These are phyloP conservation scores for Candida pini DNA, from an alignment of 805 yeast species.

Conservation along the genomic window DNA sequence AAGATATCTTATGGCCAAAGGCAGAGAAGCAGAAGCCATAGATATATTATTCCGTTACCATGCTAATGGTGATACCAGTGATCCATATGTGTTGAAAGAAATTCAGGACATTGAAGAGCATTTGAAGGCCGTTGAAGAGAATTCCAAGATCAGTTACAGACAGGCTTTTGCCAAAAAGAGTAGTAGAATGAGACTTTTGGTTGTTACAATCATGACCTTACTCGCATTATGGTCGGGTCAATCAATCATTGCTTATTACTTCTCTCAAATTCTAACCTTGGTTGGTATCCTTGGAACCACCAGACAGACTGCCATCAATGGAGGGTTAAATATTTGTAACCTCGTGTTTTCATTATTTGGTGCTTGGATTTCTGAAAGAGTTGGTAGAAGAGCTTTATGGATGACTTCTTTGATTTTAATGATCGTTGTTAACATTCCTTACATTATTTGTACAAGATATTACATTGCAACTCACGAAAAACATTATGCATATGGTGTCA, in stretches of 20 bases:
- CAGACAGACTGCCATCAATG: constrained; percentile 45
- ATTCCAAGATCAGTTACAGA: too few species aligned
- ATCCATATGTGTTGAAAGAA: background rate
- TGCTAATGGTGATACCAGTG: constrained; percentile 26
- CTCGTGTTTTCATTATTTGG: constrained; percentile 30
- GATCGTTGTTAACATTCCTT: constrained; percentile 33
- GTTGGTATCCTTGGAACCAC: constrained; percentile 47
- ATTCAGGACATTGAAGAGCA: constrained; percentile 26
- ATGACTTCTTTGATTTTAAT: constrained; percentile 31
- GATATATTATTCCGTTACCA: constrained; percentile 29
- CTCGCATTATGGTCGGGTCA: constrained; percentile 39
- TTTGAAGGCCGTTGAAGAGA: constrained; percentile 27
- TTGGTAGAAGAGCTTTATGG: constrained; percentile 34
- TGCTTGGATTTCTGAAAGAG: constrained; percentile 22
- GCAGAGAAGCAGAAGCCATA: constrained; percentile 30
- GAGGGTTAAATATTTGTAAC: constrained; percentile 44
- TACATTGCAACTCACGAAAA: constrained; percentile 36
- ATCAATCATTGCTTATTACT: constrained; percentile 40
- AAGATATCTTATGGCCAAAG: constrained; percentile 29
- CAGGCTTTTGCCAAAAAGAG: constrained; percentile 28
- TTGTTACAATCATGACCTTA: constrained; percentile 24
- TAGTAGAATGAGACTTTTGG: constrained; percentile 35
- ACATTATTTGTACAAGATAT: constrained; percentile 43
- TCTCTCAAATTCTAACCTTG: constrained; percentile 40
- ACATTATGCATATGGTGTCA: constrained; percentile 41